phyloP scores from a whole-genome alignment of 2,329 filamentous ascomycete species.

The Aureobasidium sp. region DNA sequence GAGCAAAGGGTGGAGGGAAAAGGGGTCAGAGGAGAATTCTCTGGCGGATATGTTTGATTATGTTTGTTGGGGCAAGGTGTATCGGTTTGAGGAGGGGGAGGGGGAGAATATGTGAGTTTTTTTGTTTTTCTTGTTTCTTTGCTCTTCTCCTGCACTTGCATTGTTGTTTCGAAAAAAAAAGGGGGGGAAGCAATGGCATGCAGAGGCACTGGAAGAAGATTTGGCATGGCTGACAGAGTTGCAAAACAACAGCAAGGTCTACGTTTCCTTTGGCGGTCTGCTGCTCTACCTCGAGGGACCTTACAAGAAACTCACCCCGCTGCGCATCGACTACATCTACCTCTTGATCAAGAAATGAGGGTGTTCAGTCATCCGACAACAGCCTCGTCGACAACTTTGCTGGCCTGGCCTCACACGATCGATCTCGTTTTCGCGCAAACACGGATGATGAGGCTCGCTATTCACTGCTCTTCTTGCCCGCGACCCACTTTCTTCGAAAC shows the following conservation, averaged over 20 bases:
- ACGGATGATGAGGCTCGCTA: too few relatives aligned
- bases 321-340: slow-evolving; percentile 91
- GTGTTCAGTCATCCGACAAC: neutral
- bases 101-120: slow-evolving; percentile 57
- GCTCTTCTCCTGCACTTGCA: too few relatives aligned
- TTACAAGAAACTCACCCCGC: slow-evolving; percentile 85
- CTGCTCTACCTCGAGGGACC: slow-evolving; percentile 86
- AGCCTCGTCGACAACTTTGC: too few relatives aligned
- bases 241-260: slow-evolving; percentile 54
- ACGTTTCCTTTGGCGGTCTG: slow-evolving; percentile 86
- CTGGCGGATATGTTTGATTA: slow-evolving; percentile 77
- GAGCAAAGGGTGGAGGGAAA: slow-evolving; percentile 58
- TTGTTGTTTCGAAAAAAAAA: too few relatives aligned
- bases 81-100: slow-evolving; percentile 76
- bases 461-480: too few relatives aligned
- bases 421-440: too few relatives aligned
- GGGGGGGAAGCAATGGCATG: too few relatives aligned
- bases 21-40: slow-evolving; percentile 43
- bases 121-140: neutral
- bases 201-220: too few relatives aligned
- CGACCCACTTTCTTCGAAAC: too few relatives aligned
- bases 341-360: slow-evolving; percentile 80
- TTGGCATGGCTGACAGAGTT: neutral
- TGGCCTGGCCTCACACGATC: too few relatives aligned
- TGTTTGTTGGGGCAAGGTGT: slow-evolving; percentile 81